phyloP scores from a whole-genome alignment of 805 yeast species.

The Myxozyma melibiosi region DNA sequence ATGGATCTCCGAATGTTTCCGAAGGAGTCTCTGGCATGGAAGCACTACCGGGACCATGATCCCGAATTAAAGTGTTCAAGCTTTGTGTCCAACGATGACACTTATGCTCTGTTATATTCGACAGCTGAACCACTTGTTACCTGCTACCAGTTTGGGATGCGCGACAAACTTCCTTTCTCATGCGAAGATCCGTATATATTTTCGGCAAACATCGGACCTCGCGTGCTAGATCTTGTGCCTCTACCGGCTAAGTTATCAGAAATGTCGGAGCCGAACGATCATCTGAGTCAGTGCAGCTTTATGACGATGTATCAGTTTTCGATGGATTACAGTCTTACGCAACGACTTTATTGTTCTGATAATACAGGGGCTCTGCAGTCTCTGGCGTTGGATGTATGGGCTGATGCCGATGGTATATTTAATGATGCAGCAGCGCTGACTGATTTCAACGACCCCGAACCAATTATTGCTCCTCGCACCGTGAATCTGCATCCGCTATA shows the following conservation, averaged over 20 bases:
- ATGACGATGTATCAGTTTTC: constrained; percentile 14
- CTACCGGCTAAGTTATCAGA: neutral
- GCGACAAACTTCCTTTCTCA: constrained; percentile 45
- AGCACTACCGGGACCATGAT: constrained; percentile 58
- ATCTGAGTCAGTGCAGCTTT: constrained; percentile 8
- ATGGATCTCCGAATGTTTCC: constrained; percentile 44
- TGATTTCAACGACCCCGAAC: constrained; percentile 7
- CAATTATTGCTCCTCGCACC: constrained; percentile 17
- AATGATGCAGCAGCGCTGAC: neutral
- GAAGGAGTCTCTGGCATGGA: constrained; percentile 67
- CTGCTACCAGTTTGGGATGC: constrained; percentile 44
- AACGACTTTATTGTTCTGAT: constrained; percentile 10
- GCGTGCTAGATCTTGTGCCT: constrained; percentile 3
- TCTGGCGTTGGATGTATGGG: constrained; percentile 9
- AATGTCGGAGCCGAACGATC: neutral
- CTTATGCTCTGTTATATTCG: constrained; percentile 40
- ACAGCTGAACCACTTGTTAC: constrained; percentile 42
- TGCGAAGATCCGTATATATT: constrained; percentile 44
- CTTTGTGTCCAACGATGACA: constrained; percentile 10
- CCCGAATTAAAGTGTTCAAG: constrained; percentile 52
- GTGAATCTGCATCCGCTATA: constrained; percentile 24
- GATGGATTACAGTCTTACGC: constrained; percentile 11
- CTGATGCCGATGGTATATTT: neutral
- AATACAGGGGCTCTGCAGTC: neutral
- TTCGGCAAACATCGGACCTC: constrained; percentile 3